Base-by-base conservation (phyloP, 345 rosid genomes). In the Kernera saxatilis region DNA sequence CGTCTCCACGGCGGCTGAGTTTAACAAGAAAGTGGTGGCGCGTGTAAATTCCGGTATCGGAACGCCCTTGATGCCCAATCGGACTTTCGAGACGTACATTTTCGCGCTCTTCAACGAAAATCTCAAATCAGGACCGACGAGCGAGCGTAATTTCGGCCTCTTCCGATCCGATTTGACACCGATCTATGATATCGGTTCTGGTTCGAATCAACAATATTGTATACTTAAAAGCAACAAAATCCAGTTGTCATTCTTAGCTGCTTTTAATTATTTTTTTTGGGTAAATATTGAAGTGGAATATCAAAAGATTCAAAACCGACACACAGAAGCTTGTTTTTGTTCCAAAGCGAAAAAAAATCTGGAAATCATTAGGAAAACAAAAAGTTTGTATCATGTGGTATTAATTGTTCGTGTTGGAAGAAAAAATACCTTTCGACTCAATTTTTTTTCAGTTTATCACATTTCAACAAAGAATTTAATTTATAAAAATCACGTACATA, bases 31-130 rank as follows among this genome's bases (percentile, higher is more conserved):
- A 36, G 80, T 93, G 19, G 62, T 93, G 54, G 74, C 40, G 49
- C 97, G 84, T 60, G 87, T 91, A 0, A 69, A 44, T 11, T 82
- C 94, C 3, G 86, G 96, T 5, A 30, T 1, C 0, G 98, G 97
- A 55, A 93, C 97, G 4, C 98, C 96, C 0, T 75, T 93, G 5
- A 91, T 93, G 98, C 92, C 92, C 0, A 86, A 88, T 62, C 73
- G 94, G 67, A 89, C 86, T 1, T 89, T 93, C 19, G 98, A 91
- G 78, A 84, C 96, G 4, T 93, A 87, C 79, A 85, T 93, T 9
- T 93, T 93, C 67, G 88, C 88, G 0, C 86, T 93, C 8, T 93
- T 93, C 77, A 86, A 93, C n/a, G 97, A 93, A 56, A 52, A 93
- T 73, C 87, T 88, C 48, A 93, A 93, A 82, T 73, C 84, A 0